A percentile compares a stretch with the other conserved stretches of the same genome.
phyloP scores from a whole-genome alignment of 2,329 filamentous ascomycete species.

The Drechslerella stenobrocha region DNA sequence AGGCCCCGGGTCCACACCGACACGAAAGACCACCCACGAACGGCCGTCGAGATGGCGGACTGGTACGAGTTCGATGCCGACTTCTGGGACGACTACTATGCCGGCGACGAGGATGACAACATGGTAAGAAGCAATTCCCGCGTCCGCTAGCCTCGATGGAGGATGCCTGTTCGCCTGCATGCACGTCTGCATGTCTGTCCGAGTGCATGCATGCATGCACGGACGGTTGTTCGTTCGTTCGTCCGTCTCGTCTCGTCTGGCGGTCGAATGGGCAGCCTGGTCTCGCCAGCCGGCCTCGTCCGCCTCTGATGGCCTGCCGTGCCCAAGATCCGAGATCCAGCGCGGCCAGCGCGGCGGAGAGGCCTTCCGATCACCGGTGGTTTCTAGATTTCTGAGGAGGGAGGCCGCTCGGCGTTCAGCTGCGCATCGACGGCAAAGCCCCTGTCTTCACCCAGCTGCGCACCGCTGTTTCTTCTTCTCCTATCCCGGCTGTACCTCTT shows the following conservation, averaged over 20 bases:
- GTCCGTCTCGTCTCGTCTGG: not conserved
- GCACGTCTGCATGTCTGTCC: not conserved
- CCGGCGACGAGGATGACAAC: constrained; percentile 31
- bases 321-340: too few species aligned
- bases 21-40: too few species aligned
- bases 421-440: too few species aligned
- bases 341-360: too few species aligned
- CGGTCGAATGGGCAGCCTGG: too few species aligned
- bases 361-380: too few species aligned
- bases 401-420: too few species aligned
- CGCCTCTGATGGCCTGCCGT: too few species aligned
- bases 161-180: not conserved
- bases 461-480: too few species aligned
- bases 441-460: too few species aligned
- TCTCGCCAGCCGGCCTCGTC: not conserved
- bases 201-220: constrained; percentile 1
- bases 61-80: constrained; percentile 44
- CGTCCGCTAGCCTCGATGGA: constrained; percentile 3
- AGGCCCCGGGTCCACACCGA: not conserved
- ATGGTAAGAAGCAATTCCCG: constrained; percentile 20
- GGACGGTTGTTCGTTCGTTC: not conserved
- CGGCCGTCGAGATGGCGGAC: constrained; percentile 39
- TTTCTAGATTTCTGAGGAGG: too few species aligned
- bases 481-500: too few species aligned
- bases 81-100: constrained; percentile 44